phyloP scores from a whole-genome alignment of 2,329 filamentous ascomycete genomes.

The Aspergillus costaricaensis region DNA sequence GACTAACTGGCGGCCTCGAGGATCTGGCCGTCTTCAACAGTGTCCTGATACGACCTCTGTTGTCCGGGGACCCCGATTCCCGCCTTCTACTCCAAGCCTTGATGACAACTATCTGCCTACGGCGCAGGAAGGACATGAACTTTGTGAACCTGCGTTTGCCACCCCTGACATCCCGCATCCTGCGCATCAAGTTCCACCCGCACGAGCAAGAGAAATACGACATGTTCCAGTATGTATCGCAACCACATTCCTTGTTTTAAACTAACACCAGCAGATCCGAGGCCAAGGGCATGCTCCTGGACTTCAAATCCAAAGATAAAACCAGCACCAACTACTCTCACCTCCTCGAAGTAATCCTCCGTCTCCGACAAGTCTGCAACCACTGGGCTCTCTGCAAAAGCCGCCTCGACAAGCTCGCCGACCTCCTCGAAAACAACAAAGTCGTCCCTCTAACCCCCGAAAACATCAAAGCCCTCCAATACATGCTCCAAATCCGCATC shows the following conservation, averaged over 20 bases:
- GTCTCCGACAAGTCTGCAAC: slow-evolving; percentile 83
- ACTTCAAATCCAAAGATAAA: slow-evolving; percentile 55
- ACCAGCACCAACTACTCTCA: slow-evolving; percentile 66
- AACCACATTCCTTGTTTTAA: not conserved
- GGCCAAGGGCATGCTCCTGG: slow-evolving; percentile 69
- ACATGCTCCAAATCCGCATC: slow-evolving; percentile 73
- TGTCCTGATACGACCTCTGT: slow-evolving; percentile 69
- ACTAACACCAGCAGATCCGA: slow-evolving; percentile 55
- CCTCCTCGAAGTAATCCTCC: slow-evolving; percentile 77
- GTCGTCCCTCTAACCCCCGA: slow-evolving; percentile 70
- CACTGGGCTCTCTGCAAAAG: slow-evolving; percentile 82
- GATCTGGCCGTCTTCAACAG: slow-evolving; percentile 72
- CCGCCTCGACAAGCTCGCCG: slow-evolving; percentile 71
- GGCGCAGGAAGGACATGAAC: slow-evolving; percentile 83
- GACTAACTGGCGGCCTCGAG: slow-evolving; percentile 73
- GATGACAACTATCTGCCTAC: slow-evolving; percentile 77
- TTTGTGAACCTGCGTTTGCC: slow-evolving; percentile 83
- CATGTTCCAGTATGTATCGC: slow-evolving; percentile 61
- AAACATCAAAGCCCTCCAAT: slow-evolving; percentile 71
- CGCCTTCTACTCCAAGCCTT: slow-evolving; percentile 70
- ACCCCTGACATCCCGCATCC: slow-evolving; percentile 73
- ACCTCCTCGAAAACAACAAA: slow-evolving; percentile 66
- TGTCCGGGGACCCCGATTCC: slow-evolving; percentile 57
- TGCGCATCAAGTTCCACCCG: slow-evolving; percentile 70
- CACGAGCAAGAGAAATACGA: slow-evolving; percentile 79